Conservation (phyloP, 2,329 filamentous ascomycete genomes). For the Ambrosiella cleistominuta region DNA sequence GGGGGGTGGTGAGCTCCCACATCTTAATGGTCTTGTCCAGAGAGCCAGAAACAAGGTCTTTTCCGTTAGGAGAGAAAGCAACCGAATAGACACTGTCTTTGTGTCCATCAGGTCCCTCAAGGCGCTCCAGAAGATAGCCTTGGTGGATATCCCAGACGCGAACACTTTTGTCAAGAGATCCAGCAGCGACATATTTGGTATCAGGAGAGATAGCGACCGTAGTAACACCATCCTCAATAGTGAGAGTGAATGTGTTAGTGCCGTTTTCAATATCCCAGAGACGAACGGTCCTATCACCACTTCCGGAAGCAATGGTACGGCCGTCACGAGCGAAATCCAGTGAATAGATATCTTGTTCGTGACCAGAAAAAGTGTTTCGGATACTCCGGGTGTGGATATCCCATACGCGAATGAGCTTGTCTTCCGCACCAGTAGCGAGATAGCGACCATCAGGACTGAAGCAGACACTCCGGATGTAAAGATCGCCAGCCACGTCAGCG, state of each 20-base stretch:
- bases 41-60: slow-evolving; percentile 84
- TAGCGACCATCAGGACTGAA: slow-evolving; percentile 94
- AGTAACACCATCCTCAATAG: slow-evolving; percentile 91
- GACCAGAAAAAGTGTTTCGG: slow-evolving; percentile 83
- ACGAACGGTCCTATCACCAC: slow-evolving; percentile 82
- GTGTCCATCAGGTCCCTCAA: slow-evolving; percentile 86
- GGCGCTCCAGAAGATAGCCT: slow-evolving; percentile 73
- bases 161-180: slow-evolving; percentile 92
- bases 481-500: slow-evolving; percentile 72
- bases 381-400: slow-evolving; percentile 73
- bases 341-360: slow-evolving; percentile 97
- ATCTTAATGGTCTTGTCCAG: slow-evolving; percentile 98
- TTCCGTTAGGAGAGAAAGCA: slow-evolving; percentile 83
- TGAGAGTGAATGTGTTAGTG: slow-evolving; percentile 65
- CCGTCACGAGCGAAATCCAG: slow-evolving; percentile 89
- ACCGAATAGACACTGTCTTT: slow-evolving; percentile 96
- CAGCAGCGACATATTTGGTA: slow-evolving; percentile 82
- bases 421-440: slow-evolving; percentile 87
- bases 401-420: slow-evolving; percentile 96
- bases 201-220: slow-evolving; percentile 95
- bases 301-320: slow-evolving; percentile 85
- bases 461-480: slow-evolving; percentile 95
- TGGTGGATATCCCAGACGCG: slow-evolving; percentile 86
- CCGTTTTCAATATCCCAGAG: slow-evolving; percentile 89
- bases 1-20: slow-evolving; percentile 75